A percentile compares a stretch with the other conserved stretches of the same genome.
These are phyloP conservation scores for Ustilago cynodontis DNA, from an alignment of 1,284 basidiomycete genomes.

Conservation along the genomic window DNA sequence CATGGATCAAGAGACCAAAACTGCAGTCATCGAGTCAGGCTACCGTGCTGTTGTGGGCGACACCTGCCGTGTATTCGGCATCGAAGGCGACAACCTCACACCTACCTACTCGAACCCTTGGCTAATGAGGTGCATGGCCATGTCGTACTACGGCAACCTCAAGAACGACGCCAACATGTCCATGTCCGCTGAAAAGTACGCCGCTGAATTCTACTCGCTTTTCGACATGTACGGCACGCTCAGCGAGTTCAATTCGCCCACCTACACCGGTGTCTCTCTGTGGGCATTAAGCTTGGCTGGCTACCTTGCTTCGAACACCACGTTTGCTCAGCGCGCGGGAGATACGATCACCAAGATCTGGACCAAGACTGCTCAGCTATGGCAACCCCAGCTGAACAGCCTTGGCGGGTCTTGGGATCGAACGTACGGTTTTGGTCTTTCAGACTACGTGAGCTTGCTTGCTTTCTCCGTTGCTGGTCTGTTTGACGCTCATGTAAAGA, in stretches of 20 bases:
- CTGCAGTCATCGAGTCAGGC: constrained; percentile 33
- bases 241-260: constrained; percentile 40
- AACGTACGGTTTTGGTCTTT: constrained; percentile 36
- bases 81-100: constrained; percentile 37
- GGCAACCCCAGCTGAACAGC: constrained; percentile 36
- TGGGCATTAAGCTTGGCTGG: constrained; percentile 38
- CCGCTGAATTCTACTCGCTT: constrained; percentile 37
- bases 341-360: constrained; percentile 46
- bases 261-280: constrained; percentile 45
- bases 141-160: constrained; percentile 43
- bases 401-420: constrained; percentile 40
- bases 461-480: constrained; percentile 35
- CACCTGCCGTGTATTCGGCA: constrained; percentile 38
- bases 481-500: constrained; percentile 20
- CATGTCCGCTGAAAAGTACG: constrained; percentile 31
- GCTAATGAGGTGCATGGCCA: constrained; percentile 46
- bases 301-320: constrained; percentile 40
- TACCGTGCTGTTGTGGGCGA: constrained; percentile 40
- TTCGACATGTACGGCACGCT: constrained; percentile 46
- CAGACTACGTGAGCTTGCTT: constrained; percentile 35
- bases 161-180: constrained; percentile 43
- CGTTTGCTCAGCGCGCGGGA: constrained; percentile 32
- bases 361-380: constrained; percentile 41
- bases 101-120: constrained; percentile 42
- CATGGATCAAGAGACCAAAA: constrained; percentile 25